Evolutionary conservation across 2,329 filamentous ascomycete species (phyloP).

Genomic region (Verticillium longisporum): DNA sequence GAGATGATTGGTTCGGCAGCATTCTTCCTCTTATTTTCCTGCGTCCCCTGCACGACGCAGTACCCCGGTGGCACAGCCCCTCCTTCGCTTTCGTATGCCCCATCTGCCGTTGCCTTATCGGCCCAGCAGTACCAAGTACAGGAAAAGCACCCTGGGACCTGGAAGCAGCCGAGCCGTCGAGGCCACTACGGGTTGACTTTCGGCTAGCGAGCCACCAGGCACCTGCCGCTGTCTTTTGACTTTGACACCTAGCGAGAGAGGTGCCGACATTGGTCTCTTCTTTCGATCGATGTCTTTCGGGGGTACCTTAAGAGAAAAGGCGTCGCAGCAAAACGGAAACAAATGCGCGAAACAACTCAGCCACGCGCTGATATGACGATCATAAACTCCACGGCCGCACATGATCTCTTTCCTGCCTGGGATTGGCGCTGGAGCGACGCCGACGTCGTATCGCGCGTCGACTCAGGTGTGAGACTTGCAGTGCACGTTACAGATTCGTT

Average conservation of each 20-base stretch:
- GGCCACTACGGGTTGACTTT: not conserved
- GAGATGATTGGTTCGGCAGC: not conserved
- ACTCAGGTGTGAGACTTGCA: not conserved
- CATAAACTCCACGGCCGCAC: not conserved
- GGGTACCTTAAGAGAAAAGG: too few species aligned
- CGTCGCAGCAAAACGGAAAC: too few species aligned
- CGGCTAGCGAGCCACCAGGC: not conserved
- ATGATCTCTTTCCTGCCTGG: not conserved
- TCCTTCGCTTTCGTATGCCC: not conserved
- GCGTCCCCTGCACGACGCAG: not conserved
- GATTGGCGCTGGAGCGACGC: not conserved
- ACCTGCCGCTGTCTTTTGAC: not conserved
- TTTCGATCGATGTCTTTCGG: too few species aligned
- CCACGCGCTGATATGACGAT: not conserved
- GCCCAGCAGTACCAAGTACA: too few species aligned
- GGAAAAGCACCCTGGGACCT: not conserved
- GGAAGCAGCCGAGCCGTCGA: not conserved
- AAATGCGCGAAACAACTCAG: too few species aligned
- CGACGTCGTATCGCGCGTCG: not conserved
- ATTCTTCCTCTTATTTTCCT: too few species aligned
- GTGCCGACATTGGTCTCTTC: too few species aligned
- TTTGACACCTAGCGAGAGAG: too few species aligned
- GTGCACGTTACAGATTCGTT: not conserved
- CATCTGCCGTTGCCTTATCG: not conserved
- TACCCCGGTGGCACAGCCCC: too few species aligned